phyloP scores from a whole-genome alignment of 768 basidiomycete species.

The Phlebiopsis flavidoalba region DNA sequence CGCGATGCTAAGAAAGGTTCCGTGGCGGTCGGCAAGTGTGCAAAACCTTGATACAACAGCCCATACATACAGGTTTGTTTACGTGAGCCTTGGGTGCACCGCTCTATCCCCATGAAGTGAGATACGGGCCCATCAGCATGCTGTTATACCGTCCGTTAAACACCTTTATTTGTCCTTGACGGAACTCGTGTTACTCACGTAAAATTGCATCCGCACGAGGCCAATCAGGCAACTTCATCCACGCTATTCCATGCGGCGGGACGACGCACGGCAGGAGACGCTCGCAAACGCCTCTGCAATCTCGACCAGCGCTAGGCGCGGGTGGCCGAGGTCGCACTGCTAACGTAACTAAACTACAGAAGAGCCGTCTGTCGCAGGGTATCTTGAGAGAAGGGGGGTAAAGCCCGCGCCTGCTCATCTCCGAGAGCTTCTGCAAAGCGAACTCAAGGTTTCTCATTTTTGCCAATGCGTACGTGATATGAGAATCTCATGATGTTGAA shows the following conservation, averaged over 20 bases:
- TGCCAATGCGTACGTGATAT: constrained; percentile 42
- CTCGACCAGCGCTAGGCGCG: constrained; percentile 69
- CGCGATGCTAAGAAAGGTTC: constrained; percentile 67
- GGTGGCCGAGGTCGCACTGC: constrained; percentile 49
- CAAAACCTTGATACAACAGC: constrained; percentile 63
- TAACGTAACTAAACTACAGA: constrained; percentile 45
- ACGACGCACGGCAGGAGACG: constrained; percentile 42
- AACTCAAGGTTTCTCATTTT: constrained; percentile 56
- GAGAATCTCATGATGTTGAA: constrained; percentile 51
- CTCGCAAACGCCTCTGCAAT: constrained; percentile 61
- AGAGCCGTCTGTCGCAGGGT: too few species aligned
- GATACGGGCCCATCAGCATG: constrained; percentile 60
- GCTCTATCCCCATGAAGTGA: constrained; percentile 56
- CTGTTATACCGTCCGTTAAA: too few species aligned
- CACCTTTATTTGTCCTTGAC: too few species aligned
- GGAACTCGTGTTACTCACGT: constrained; percentile 43
- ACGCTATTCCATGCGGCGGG: constrained; percentile 48
- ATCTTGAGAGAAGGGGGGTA: constrained; percentile 46
- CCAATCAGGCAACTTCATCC: constrained; percentile 63
- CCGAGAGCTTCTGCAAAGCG: constrained; percentile 54
- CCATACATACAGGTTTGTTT: constrained; percentile 73
- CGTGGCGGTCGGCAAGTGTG: constrained; percentile 69
- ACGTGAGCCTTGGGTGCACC: constrained; percentile 45
- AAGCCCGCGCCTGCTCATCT: constrained; percentile 51
- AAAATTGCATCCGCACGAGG: constrained; percentile 60